phyloP scores from a whole-genome alignment of 495 filamentous ascomycete species.

The Aspergillus haitiensis region DNA sequence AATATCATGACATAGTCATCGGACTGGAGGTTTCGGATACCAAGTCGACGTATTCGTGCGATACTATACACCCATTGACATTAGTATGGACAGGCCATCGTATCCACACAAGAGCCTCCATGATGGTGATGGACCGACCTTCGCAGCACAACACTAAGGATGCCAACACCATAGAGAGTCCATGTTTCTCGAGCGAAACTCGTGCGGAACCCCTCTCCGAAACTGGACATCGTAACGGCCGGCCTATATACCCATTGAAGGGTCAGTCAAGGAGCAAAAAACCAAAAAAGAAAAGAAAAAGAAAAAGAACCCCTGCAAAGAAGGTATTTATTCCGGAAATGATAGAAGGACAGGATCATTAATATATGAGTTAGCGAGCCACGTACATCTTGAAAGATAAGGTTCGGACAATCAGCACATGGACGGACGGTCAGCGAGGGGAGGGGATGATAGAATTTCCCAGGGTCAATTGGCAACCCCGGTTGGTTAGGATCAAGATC shows the following conservation, averaged over 20 bases:
- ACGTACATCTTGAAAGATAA: slow-evolving; percentile 17
- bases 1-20: slow-evolving; percentile 58
- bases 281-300: slow-evolving; percentile 14
- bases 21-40: slow-evolving; percentile 43
- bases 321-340: slow-evolving; percentile 1
- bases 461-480: slow-evolving; percentile 6
- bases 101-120: too few species aligned
- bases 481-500: not conserved
- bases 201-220: slow-evolving; percentile 35
- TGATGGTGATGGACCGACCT: slow-evolving; percentile 35
- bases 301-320: not conserved
- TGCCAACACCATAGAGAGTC: slow-evolving; percentile 48
- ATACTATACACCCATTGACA: slow-evolving; percentile 29
- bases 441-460: slow-evolving; percentile 1
- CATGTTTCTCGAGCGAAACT: slow-evolving; percentile 48
- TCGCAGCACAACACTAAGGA: slow-evolving; percentile 43
- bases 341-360: slow-evolving; percentile 1
- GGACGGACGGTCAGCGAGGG: not conserved
- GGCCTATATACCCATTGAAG: slow-evolving; percentile 17
- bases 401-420: slow-evolving; percentile 8
- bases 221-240: slow-evolving; percentile 36
- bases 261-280: too few species aligned
- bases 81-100: not conserved
- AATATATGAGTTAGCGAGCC: not conserved
- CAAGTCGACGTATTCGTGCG: slow-evolving; percentile 50